Evolutionary conservation across 306 rosid species (phyloP), one percentile per base, ranked within the genome.

Genomic region (Corylus avellana): DNA sequence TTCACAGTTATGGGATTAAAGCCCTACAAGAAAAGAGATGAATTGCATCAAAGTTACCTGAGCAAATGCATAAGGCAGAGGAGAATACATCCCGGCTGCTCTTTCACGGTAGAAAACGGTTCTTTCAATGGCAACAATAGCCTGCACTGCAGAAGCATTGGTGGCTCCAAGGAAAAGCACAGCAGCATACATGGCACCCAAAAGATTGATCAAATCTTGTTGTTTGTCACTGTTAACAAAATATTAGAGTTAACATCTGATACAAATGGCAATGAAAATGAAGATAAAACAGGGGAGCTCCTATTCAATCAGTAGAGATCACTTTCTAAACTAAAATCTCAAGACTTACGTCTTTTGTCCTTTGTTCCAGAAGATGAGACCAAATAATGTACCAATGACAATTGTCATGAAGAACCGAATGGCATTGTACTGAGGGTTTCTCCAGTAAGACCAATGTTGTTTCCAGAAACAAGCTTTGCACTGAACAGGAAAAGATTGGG

Each of bases 401-500:
- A 61, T 39, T 9, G 97, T 82, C 85, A 85, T 68, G 82, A 82
- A 82, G 61, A 87, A 84, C 27, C 93, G 81, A 54, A 86, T 12
- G 49, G 80, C 90, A 83, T 88, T 90, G 80, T 79, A 90, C 66
- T 81, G 76, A 12, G 97, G 81, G 58, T 90, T 90, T 66, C 94
- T 88, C 97, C 97, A 92, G 53, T 92, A 92, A 17, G 97, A 93
- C 86, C 88, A 85, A 46, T 90, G 75, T 49, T 93, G 98, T 75
- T 93, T 93, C 97, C 97, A 91, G 79, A 91, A 86, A 70, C 94
- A 91, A 80, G 98, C 98, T 22, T 75, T 88, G 79, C 91, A 93
- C 66, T 93, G 94, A 22, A 84, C 83, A 17, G 35, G 0, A 57
- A 83, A 91, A 72, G 80, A 57, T 47, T 87, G 94, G 1, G 97